Percentiles rank a stretch among this genome's conserved stretches.
Evolutionary conservation across 2,329 filamentous ascomycete genomes (phyloP).

Genomic region (Cryoendolithus antarcticus): DNA sequence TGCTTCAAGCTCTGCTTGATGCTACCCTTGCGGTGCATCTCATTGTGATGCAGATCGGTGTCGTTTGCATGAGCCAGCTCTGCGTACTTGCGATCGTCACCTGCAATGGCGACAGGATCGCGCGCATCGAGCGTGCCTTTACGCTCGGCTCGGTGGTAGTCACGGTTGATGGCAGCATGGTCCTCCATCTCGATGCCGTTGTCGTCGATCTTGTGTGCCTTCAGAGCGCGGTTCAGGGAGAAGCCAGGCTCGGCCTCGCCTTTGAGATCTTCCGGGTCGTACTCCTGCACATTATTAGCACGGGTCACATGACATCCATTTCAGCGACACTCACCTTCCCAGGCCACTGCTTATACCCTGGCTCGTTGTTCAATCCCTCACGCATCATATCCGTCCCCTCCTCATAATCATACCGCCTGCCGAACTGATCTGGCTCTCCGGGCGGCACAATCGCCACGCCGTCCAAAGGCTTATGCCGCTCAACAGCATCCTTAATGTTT

Average conservation of each 20-base stretch:
- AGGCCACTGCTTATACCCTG: conserved; percentile 64
- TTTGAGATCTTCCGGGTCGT: conserved; percentile 66
- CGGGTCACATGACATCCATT: background rate
- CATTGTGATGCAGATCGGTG: conserved; percentile 11
- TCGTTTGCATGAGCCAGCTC: conserved; percentile 21
- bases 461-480: conserved; percentile 65
- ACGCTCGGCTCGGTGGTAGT: conserved; percentile 22
- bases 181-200: conserved; percentile 33
- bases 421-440: conserved; percentile 55
- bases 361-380: conserved; percentile 53
- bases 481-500: conserved; percentile 61
- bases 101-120: conserved; percentile 22
- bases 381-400: conserved; percentile 82
- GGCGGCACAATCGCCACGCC: conserved; percentile 67
- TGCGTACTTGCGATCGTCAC: conserved; percentile 19
- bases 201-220: conserved; percentile 40
- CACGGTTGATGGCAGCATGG: conserved; percentile 25
- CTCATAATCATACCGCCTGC: conserved; percentile 62
- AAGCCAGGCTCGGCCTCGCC: conserved; percentile 71
- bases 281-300: conserved; percentile 31
- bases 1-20: conserved; percentile 31
- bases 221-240: conserved; percentile 55
- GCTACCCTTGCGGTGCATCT: conserved; percentile 22
- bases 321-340: conserved; percentile 49
- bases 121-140: conserved; percentile 16